phyloP scores from a whole-genome alignment of 306 rosid genomes.

The Canavalia ensiformis region DNA sequence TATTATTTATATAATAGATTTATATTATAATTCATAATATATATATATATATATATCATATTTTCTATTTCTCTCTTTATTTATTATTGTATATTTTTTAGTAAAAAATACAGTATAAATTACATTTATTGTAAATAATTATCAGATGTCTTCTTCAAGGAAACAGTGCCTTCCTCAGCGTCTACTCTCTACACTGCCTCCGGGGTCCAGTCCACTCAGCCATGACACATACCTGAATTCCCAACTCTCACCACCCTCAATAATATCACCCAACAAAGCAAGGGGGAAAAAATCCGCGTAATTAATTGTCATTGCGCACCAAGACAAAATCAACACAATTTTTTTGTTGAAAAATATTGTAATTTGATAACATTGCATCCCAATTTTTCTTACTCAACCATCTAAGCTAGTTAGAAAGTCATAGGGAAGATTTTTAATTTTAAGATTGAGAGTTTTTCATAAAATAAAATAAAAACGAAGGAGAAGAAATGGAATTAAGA shows the following conservation, averaged over 20 bases:
- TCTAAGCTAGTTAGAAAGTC: neutral
- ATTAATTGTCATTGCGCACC: neutral
- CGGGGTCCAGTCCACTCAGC: neutral
- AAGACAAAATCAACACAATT: conserved; percentile 9
- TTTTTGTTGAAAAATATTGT: no score
- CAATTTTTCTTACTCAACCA: neutral
- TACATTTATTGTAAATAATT: no score
- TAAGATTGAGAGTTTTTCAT: neutral
- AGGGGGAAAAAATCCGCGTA: neutral
- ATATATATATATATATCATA: no score
- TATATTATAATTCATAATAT: no score
- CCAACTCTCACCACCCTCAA: neutral
- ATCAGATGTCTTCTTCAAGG: conserved; percentile 46
- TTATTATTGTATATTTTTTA: no score
- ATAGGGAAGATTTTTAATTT: neutral
- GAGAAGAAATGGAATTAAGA: no score
- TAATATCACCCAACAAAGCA: neutral
- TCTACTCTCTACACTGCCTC: neutral
- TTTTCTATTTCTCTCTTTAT: no score
- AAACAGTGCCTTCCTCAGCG: conserved; percentile 40
- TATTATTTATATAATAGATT: no score
- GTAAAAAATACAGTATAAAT: no score
- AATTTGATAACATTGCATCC: neutral
- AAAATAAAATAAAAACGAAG: no score
- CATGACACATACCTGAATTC: conserved; percentile 10